Evolutionary conservation across 2,329 filamentous ascomycete species (phyloP).

Genomic region (Calcarisporium arbuscula): DNA sequence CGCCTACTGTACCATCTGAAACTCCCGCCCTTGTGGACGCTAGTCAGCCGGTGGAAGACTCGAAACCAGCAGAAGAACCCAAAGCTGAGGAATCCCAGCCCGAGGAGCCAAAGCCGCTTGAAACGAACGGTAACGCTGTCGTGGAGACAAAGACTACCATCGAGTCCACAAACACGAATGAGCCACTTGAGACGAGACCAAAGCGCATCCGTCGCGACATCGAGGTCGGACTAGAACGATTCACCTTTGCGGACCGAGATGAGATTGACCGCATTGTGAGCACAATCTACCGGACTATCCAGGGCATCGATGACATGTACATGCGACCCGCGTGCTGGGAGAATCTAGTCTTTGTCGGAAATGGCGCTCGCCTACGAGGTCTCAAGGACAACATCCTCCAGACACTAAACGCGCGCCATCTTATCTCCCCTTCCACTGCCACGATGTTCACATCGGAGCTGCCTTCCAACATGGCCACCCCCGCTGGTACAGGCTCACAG

Average conservation of each 20-base stretch:
- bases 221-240: slow-evolving; percentile 72
- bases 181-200: slow-evolving; percentile 39
- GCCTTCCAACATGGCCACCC: slow-evolving; percentile 87
- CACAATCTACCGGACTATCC: slow-evolving; percentile 76
- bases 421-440: slow-evolving; percentile 85
- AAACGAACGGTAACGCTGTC: slow-evolving; percentile 5
- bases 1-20: too few relatives aligned
- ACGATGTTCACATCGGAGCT: slow-evolving; percentile 98
- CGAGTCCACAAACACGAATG: slow-evolving; percentile 15
- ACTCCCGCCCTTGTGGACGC: slow-evolving; percentile 3
- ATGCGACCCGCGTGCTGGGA: slow-evolving; percentile 89
- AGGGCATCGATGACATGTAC: slow-evolving; percentile 75
- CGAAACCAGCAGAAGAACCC: too few relatives aligned
- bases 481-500: slow-evolving; percentile 82
- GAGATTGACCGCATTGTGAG: slow-evolving; percentile 80
- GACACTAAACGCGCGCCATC: slow-evolving; percentile 72
- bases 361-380: slow-evolving; percentile 66
- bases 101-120: slow-evolving; percentile 10
- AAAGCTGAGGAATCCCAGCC: slow-evolving; percentile 19
- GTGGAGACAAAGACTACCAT: slow-evolving; percentile 13
- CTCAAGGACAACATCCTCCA: slow-evolving; percentile 85
- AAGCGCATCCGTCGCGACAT: slow-evolving; percentile 59
- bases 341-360: slow-evolving; percentile 83
- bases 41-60: slow-evolving; percentile 2
- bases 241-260: slow-evolving; percentile 59